phyloP scores from a whole-genome alignment of 179 eudicot genomes.

The Nepenthes alata region DNA sequence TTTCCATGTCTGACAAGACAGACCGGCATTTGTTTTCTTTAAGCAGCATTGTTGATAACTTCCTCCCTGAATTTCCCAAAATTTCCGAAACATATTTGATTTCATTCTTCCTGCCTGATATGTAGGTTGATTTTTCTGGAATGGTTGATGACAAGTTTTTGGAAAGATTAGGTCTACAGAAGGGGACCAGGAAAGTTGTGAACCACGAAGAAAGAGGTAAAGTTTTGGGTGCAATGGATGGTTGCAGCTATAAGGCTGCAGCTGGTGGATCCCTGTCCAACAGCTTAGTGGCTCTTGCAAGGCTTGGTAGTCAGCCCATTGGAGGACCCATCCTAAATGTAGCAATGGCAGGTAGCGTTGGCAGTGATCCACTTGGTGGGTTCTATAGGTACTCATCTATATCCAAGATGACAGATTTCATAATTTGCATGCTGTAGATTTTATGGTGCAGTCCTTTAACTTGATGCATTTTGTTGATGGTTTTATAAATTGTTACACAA shows the following conservation, averaged over 20 bases:
- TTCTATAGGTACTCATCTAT: slow-evolving; percentile 55
- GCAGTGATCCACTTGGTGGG: slow-evolving; percentile 88
- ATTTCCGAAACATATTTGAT: neutral
- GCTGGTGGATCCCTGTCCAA: slow-evolving; percentile 98
- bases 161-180: slow-evolving; percentile 59
- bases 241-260: slow-evolving; percentile 97
- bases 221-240: slow-evolving; percentile 92
- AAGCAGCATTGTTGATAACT: too few species aligned
- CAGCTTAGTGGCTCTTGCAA: slow-evolving; percentile 88
- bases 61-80: too few species aligned
- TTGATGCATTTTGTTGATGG: neutral
- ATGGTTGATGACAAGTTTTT: slow-evolving; percentile 72
- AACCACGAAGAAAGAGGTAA: slow-evolving; percentile 91
- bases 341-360: slow-evolving; percentile 91
- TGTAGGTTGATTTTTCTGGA: slow-evolving; percentile 94
- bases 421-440: too few species aligned
- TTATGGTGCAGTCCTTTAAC: neutral
- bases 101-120: neutral
- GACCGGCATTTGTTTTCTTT: too few species aligned
- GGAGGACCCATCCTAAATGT: slow-evolving; percentile 66
- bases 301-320: slow-evolving; percentile 68
- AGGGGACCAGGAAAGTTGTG: slow-evolving; percentile 82
- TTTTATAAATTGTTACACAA: neutral
- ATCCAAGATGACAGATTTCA: too few species aligned
- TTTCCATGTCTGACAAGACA: too few species aligned